A percentile compares a stretch with the other conserved stretches of the same genome.
These are phyloP conservation scores for Rheum nobile DNA, from an alignment of 148 eudicot genomes.

Conservation along the genomic window DNA sequence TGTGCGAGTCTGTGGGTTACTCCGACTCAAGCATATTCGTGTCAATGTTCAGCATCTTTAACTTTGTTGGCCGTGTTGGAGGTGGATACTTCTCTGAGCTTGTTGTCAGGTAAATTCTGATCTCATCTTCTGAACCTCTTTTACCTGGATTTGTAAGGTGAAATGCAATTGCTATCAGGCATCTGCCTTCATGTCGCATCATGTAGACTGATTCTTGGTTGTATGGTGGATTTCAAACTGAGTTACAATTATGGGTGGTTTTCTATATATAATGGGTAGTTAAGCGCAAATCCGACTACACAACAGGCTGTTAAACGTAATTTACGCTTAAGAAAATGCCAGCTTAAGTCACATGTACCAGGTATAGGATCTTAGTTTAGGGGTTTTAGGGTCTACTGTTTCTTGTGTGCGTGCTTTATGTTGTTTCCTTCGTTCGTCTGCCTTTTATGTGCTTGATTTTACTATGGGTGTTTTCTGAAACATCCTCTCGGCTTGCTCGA, in stretches of 20 bases:
- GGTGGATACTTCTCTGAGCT: slow-evolving; percentile 66
- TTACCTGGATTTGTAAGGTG: not conserved
- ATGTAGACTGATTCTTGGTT: not conserved
- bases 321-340: slow-evolving; percentile 1
- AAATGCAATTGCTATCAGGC: not conserved
- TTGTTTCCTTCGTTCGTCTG: too few species aligned
- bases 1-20: slow-evolving; percentile 41
- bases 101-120: slow-evolving; percentile 26
- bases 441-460: too few species aligned
- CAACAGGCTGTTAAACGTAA: not conserved
- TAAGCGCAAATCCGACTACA: not conserved
- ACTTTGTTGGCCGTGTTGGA: slow-evolving; percentile 65
- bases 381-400: too few species aligned
- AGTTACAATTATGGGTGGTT: too few species aligned
- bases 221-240: not conserved
- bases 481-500: too few species aligned
- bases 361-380: too few species aligned
- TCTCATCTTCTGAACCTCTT: not conserved
- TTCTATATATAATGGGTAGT: too few species aligned
- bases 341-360: too few species aligned
- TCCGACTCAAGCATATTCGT: slow-evolving; percentile 34
- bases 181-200: not conserved
- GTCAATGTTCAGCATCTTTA: slow-evolving; percentile 56
- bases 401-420: too few species aligned
- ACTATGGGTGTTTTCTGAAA: too few species aligned